Conservation (phyloP, 164 flowering plant genomes). For the Tetracentron sinense region DNA sequence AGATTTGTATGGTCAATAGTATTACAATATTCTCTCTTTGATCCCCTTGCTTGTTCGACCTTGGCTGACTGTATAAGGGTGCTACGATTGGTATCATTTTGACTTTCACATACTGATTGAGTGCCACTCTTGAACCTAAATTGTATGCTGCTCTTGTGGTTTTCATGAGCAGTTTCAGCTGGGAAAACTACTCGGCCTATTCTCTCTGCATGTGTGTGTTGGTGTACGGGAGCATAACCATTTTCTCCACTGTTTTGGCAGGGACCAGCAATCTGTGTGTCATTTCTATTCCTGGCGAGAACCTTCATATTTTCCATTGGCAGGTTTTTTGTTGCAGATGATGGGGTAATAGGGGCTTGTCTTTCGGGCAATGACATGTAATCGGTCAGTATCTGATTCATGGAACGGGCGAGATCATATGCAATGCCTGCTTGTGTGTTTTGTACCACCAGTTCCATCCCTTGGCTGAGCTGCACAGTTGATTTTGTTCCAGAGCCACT, state of each 20-base stretch:
- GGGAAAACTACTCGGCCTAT: not conserved
- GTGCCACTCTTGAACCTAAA: constrained; percentile 2
- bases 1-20: constrained; percentile 15
- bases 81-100: constrained; percentile 12
- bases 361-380: constrained; percentile 18
- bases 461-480: constrained; percentile 10
- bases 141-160: not conserved
- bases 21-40: constrained; percentile 25
- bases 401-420: constrained; percentile 29
- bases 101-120: not conserved
- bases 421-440: constrained; percentile 22
- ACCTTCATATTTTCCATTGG: constrained; percentile 2
- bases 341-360: constrained; percentile 7
- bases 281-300: constrained; percentile 9
- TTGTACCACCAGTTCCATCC: constrained; percentile 19
- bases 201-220: not conserved
- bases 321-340: constrained; percentile 7
- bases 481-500: constrained; percentile 2
- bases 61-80: constrained; percentile 16
- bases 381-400: constrained; percentile 16
- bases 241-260: not conserved
- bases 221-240: not conserved
- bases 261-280: not conserved
- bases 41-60: constrained; percentile 20
- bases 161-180: not conserved